These are phyloP conservation scores for Mycocentrospora acerina DNA, from an alignment of 2,329 filamentous ascomycete species.

Conservation along the genomic window DNA sequence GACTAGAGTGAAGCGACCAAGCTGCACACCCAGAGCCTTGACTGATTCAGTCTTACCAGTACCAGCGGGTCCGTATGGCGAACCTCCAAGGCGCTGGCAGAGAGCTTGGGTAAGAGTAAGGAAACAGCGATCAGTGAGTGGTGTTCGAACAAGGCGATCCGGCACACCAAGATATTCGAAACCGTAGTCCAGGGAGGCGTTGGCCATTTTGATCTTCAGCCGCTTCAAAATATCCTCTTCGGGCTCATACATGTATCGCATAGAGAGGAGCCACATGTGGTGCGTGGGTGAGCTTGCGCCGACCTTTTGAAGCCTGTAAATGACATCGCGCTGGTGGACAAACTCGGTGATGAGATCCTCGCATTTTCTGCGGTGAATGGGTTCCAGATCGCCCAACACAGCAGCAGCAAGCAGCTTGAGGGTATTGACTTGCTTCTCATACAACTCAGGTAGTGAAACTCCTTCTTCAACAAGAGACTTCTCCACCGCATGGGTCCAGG, in stretches of 20 bases:
- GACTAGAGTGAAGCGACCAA: constrained; percentile 95
- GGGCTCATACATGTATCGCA: constrained; percentile 88
- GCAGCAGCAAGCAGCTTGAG: constrained; percentile 83
- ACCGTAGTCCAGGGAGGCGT: constrained; percentile 90
- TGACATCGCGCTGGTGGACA: constrained; percentile 93
- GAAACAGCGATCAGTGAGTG: constrained; percentile 97
- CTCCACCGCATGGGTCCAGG: constrained; percentile 89
- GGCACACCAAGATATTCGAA: constrained; percentile 98
- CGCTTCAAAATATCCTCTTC: constrained; percentile 81
- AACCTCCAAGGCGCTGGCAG: constrained; percentile 92
- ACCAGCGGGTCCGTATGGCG: constrained; percentile 94
- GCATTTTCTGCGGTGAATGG: constrained; percentile 90
- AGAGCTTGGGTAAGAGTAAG: constrained; percentile 94
- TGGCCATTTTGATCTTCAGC: constrained; percentile 92
- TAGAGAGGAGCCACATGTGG: constrained; percentile 91
- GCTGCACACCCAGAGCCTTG: constrained; percentile 93
- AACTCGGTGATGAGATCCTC: constrained; percentile 99
- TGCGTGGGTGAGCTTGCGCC: constrained; percentile 76
- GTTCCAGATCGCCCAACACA: constrained; percentile 84
- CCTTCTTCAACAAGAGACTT: constrained; percentile 73
- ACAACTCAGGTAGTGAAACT: constrained; percentile 66
- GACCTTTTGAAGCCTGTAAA: constrained; percentile 78
- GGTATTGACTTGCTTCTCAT: constrained; percentile 80
- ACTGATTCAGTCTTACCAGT: constrained; percentile 99
- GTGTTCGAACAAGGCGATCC: constrained; percentile 92